These are phyloP conservation scores for Jimgerdemannia flammicorona DNA, from an alignment of 192 early-diverging fungal species.

Conservation along the genomic window DNA sequence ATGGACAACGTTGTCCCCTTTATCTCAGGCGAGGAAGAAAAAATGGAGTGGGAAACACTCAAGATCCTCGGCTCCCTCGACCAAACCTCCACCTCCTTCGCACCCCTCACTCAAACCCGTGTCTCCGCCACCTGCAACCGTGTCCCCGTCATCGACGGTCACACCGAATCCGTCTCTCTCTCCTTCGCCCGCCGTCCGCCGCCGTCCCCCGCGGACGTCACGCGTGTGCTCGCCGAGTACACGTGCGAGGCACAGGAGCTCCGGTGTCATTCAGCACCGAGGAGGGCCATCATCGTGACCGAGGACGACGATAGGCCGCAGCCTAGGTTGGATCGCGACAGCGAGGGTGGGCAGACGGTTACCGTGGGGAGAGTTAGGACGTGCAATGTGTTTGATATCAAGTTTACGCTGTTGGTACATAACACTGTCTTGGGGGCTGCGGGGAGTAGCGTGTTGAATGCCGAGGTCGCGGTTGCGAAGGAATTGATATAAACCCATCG, in stretches of 20 bases:
- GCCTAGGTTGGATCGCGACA: constrained; percentile 87
- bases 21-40: constrained; percentile 94
- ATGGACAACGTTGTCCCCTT: constrained; percentile 94
- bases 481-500: constrained; percentile 40
- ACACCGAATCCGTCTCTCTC: constrained; percentile 86
- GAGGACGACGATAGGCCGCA: constrained; percentile 85
- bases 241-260: constrained; percentile 78
- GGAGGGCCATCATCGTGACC: constrained; percentile 72
- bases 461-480: constrained; percentile 88
- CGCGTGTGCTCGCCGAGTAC: constrained; percentile 67
- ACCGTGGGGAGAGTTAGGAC: constrained; percentile 87
- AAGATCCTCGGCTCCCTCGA: constrained; percentile 86
- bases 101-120: constrained; percentile 50
- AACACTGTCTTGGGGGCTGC: constrained; percentile 98
- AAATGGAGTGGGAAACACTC: constrained; percentile 91
- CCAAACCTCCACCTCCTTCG: constrained; percentile 44
- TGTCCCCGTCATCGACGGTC: constrained; percentile 95
- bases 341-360: constrained; percentile 82
- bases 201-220: constrained; percentile 55
- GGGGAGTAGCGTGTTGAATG: constrained; percentile 89
- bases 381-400: constrained; percentile 88
- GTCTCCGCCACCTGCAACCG: constrained; percentile 96
- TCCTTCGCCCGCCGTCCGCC: constrained; percentile 68
- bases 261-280: constrained; percentile 76
- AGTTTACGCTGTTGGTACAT: constrained; percentile 87